These are phyloP conservation scores for Trichoderma atrobrunneum DNA, from an alignment of 2,329 filamentous ascomycete genomes.

Conservation along the genomic window DNA sequence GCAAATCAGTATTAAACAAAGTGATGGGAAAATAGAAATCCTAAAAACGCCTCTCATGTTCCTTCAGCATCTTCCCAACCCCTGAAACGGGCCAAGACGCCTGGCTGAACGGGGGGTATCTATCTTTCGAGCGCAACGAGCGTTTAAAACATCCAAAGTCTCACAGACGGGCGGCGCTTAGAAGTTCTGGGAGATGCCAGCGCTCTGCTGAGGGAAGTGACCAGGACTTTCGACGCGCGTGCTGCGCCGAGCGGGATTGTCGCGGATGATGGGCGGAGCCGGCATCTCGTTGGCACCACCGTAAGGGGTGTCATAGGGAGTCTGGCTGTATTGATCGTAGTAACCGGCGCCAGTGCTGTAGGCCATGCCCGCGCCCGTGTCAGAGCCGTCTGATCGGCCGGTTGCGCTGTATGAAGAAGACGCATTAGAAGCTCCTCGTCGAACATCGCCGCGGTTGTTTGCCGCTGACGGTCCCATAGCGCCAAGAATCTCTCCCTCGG, in stretches of 20 bases:
- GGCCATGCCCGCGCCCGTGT: conserved; percentile 45
- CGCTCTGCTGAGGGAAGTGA: conserved; percentile 87
- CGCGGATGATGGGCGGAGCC: conserved; percentile 79
- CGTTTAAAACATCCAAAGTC: not conserved
- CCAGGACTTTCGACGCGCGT: conserved; percentile 90
- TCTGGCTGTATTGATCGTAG: conserved; percentile 58
- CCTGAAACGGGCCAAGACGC: not conserved
- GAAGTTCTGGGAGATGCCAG: conserved; percentile 96
- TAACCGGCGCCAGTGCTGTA: conserved; percentile 48
- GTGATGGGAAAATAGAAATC: conserved; percentile 5
- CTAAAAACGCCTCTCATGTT: conserved; percentile 13
- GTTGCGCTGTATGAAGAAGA: conserved; percentile 92
- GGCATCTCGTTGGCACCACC: conserved; percentile 39
- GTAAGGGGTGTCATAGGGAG: conserved; percentile 51
- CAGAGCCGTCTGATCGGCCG: conserved; percentile 67
- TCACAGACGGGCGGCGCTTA: conserved; percentile 41
- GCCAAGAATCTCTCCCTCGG: conserved; percentile 79
- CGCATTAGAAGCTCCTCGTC: conserved; percentile 88
- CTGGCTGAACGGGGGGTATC: conserved; percentile 8
- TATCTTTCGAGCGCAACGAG: conserved; percentile 11
- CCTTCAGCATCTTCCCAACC: conserved; percentile 5
- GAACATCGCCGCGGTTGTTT: conserved; percentile 69
- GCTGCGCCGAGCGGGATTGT: conserved; percentile 88
- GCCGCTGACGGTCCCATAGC: conserved; percentile 72
- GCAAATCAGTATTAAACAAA: conserved; percentile 18